Conservation (phyloP, 2,329 filamentous ascomycete genomes). For the Monilinia fructigena region DNA sequence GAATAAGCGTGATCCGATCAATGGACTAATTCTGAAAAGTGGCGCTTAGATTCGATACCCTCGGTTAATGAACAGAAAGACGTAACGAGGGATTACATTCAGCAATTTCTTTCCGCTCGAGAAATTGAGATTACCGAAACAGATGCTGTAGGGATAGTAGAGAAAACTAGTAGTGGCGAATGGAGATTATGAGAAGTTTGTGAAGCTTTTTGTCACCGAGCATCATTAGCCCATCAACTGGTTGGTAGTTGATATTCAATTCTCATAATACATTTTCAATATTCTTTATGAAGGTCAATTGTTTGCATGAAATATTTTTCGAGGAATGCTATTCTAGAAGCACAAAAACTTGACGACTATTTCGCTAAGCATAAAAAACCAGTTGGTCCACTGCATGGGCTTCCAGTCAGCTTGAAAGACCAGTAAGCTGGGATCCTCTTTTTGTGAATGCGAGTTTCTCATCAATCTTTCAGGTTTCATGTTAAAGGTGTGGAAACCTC, state of each 20-base stretch:
- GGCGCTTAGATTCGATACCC: conserved; percentile 48
- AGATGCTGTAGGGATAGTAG: conserved; percentile 55
- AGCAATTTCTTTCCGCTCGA: conserved; percentile 51
- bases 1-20: conserved; percentile 54
- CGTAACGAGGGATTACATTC: conserved; percentile 55
- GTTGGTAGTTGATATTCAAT: conserved; percentile 47
- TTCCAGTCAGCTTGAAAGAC: conserved; percentile 45
- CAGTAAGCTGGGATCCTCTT: conserved; percentile 26
- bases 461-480: conserved; percentile 30
- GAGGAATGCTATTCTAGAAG: conserved; percentile 51
- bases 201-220: conserved; percentile 53
- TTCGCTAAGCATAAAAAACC: conserved; percentile 43
- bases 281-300: conserved; percentile 50
- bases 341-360: conserved; percentile 53
- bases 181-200: conserved; percentile 58
- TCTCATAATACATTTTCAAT: conserved; percentile 48
- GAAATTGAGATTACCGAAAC: conserved; percentile 63
- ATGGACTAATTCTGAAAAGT: conserved; percentile 54
- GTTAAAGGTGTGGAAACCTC: conserved; percentile 40
- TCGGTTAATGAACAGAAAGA: conserved; percentile 50
- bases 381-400: conserved; percentile 44
- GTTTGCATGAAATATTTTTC: conserved; percentile 58
- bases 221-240: conserved; percentile 54
- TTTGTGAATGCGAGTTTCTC: background rate
- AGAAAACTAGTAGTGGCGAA: conserved; percentile 51